phyloP scores from a whole-genome alignment of 163 green algal genomes.

The Scenedesmus sp. region DNA sequence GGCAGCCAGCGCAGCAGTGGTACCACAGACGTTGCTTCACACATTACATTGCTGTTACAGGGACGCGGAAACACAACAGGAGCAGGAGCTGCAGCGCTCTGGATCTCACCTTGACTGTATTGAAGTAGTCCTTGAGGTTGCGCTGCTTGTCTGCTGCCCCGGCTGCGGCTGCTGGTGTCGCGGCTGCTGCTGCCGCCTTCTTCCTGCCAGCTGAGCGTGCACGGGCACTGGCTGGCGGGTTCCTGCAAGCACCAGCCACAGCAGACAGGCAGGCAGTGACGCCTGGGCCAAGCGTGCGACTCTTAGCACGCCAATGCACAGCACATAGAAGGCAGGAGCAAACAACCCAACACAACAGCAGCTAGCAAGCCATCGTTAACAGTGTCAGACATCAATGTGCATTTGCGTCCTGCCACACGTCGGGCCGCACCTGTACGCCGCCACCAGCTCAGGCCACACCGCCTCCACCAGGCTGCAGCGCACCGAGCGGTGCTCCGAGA shows the following conservation, averaged over 20 bases:
- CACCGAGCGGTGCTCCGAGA: slow-evolving; percentile 47
- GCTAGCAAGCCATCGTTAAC: background rate
- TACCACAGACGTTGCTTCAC: background rate
- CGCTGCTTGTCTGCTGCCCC: slow-evolving; percentile 28
- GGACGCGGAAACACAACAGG: no score
- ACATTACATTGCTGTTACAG: no score
- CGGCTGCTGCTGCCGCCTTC: slow-evolving; percentile 29
- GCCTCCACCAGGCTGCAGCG: slow-evolving; percentile 45
- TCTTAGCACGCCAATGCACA: background rate
- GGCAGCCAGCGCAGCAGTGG: no score
- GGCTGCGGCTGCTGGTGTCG: background rate
- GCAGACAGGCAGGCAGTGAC: background rate
- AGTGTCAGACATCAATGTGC: background rate
- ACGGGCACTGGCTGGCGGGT: slow-evolving; percentile 3
- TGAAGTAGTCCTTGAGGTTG: slow-evolving; percentile 41
- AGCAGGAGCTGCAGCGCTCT: no score
- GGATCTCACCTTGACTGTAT: slow-evolving; percentile 26
- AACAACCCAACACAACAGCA: background rate
- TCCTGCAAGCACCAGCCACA: slow-evolving; percentile 27
- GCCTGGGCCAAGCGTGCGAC: background rate
- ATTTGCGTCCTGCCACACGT: background rate
- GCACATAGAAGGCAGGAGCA: background rate
- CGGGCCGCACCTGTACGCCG: slow-evolving; percentile 21
- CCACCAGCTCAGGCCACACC: slow-evolving; percentile 42
- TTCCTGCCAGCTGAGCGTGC: slow-evolving; percentile 21